A percentile compares a stretch with the other conserved stretches of the same genome.
phyloP scores from a whole-genome alignment of 2,329 filamentous ascomycete genomes.

The Pezicula rhizophila region DNA sequence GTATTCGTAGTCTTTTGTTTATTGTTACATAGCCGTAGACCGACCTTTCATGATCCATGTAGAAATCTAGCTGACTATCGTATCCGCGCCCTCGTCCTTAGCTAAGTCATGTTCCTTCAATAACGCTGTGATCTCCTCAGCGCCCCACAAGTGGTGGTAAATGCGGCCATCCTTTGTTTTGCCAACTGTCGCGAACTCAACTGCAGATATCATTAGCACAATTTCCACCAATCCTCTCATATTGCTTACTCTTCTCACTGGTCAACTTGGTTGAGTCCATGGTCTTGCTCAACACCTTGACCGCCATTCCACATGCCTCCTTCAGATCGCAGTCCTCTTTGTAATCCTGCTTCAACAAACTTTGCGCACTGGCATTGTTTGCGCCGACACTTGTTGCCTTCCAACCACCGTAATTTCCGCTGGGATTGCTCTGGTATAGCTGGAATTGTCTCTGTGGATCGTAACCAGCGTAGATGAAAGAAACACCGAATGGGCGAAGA shows the following conservation, averaged over 20 bases:
- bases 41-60: conserved; percentile 4
- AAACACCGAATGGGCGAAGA: conserved; percentile 95
- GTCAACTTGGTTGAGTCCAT: conserved; percentile 99
- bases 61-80: conserved; percentile 23
- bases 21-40: conserved; percentile 21
- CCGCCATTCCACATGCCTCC: conserved; percentile 93
- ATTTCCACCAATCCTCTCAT: neutral
- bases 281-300: conserved; percentile 99
- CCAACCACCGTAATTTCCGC: conserved; percentile 98
- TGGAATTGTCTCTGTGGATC: conserved; percentile 96
- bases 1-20: conserved; percentile 6
- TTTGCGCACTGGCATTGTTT: conserved; percentile 96
- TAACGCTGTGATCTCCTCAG: conserved; percentile 90
- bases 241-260: conserved; percentile 88
- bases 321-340: conserved; percentile 96
- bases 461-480: conserved; percentile 99
- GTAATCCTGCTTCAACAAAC: conserved; percentile 97
- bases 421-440: conserved; percentile 97
- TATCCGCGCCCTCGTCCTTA: conserved; percentile 58
- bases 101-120: conserved; percentile 93
- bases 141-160: conserved; percentile 96
- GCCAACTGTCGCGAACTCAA: conserved; percentile 97
- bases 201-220: conserved; percentile 39
- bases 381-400: conserved; percentile 97
- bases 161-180: conserved; percentile 93